A percentile compares a stretch with the other conserved stretches of the same genome.
phyloP scores from a whole-genome alignment of 106 monocot genomes.

The Apostasia ramifera region DNA sequence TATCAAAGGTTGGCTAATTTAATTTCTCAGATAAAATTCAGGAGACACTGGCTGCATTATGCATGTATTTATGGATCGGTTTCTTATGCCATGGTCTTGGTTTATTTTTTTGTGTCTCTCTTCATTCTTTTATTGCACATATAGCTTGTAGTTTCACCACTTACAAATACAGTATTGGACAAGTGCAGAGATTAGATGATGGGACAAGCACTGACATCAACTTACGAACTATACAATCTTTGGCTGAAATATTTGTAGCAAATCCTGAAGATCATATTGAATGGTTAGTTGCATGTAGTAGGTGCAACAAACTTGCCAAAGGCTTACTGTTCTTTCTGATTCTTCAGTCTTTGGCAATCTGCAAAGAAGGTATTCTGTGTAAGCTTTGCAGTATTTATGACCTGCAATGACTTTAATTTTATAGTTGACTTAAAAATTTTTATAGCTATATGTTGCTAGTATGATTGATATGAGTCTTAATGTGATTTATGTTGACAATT shows the following conservation, averaged over 20 bases:
- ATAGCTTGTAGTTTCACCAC: neutral
- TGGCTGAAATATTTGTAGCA: constrained; percentile 40
- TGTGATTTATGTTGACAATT: too few species aligned
- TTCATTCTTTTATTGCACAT: neutral
- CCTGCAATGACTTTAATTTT: too few species aligned
- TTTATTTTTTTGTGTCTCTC: neutral
- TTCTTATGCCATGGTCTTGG: too few species aligned
- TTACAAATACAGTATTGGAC: neutral
- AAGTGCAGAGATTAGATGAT: constrained; percentile 47
- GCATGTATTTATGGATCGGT: too few species aligned
- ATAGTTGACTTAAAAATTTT: too few species aligned
- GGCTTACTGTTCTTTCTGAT: constrained; percentile 55
- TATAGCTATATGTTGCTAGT: neutral
- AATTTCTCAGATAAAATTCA: too few species aligned
- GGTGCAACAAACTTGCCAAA: constrained; percentile 30
- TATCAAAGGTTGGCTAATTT: too few species aligned
- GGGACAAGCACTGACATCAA: constrained; percentile 36
- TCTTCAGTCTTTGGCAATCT: constrained; percentile 36
- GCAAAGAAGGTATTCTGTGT: constrained; percentile 39
- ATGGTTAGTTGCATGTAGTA: constrained; percentile 65
- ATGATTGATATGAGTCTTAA: neutral
- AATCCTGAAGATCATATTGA: constrained; percentile 44
- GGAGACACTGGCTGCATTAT: too few species aligned
- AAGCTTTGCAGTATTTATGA: neutral
- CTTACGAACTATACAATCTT: constrained; percentile 39